Evolutionary conservation across 2,329 filamentous ascomycete genomes (phyloP), one percentile per base, ranked within the genome.

Genomic region (Tolypocladium album): DNA sequence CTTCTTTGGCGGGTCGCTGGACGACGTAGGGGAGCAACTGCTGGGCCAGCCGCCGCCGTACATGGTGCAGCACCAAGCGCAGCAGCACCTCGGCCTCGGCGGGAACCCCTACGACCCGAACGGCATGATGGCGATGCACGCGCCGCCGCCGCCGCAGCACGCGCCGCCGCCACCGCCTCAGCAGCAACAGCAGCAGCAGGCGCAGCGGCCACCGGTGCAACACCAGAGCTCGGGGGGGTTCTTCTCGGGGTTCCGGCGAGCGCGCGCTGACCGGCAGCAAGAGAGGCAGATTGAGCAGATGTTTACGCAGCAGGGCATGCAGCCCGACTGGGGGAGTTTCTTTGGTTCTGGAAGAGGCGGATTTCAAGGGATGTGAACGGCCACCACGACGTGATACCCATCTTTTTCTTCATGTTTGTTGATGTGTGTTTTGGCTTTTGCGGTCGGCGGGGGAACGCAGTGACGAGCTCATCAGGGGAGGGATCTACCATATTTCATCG

Each of bases 21-120:
- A 87, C 63, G 86, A 88, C 59, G 82, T 89, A 57, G 88, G 92
- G 67, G 88, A 87, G 22, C 88, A 91, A 64, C 78, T 92, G 15
- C 84, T 90, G 61, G 86, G 85, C 0, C 84, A 88, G 1, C 78
- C 90, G 43, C 87, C 88, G 20, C 84, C 87, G 43, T 92, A 90
- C 67, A 77, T 91, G 65, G 82, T 88, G 73, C 83, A 86, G 69
- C 69, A 74, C 31, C 75, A 77, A 47, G 67, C 68, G 3, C 75
- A 77, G 56, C 70, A 73, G 42, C 74, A 74, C 36, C 74, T 82
- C 66, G 72, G 71, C 60, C 72, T 79, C 57, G 65, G 74, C 20
- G 67, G 70, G 40, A 75, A 76, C 27, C 77, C 81, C 74, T 82
- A 77, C 60, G 70, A 73, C 61, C 70, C 75, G 13, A 70, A 76